These are phyloP conservation scores for Penicillium bovifimosum DNA, from an alignment of 495 filamentous ascomycete genomes.

Conservation along the genomic window DNA sequence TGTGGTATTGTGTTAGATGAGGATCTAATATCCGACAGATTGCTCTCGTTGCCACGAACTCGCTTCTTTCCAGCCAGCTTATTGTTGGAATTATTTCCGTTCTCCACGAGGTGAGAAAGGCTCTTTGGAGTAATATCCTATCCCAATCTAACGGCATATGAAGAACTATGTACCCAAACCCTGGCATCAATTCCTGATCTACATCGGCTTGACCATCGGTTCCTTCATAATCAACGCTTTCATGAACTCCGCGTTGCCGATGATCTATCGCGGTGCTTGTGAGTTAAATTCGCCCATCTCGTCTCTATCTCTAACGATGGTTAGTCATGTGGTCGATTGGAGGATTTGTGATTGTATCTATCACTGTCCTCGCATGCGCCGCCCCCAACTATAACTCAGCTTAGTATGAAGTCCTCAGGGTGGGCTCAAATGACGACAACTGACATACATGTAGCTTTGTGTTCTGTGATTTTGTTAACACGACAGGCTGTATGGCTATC, in stretches of 20 bases:
- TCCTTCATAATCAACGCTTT: slow-evolving; percentile 64
- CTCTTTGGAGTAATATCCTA: too few relatives aligned
- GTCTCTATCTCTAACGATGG: slow-evolving; percentile 1
- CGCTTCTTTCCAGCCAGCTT: slow-evolving; percentile 49
- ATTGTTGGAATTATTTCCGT: slow-evolving; percentile 52
- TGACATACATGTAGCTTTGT: slow-evolving; percentile 49
- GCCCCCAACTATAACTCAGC: slow-evolving; percentile 55
- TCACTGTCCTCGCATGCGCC: slow-evolving; percentile 56
- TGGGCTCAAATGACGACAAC: slow-evolving; percentile 16
- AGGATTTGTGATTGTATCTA: slow-evolving; percentile 61
- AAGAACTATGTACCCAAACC: slow-evolving; percentile 45
- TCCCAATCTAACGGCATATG: slow-evolving; percentile 2
- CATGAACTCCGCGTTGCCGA: slow-evolving; percentile 54
- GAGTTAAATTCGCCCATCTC: background rate
- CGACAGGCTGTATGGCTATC: slow-evolving; percentile 42
- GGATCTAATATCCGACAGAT: slow-evolving; percentile 42
- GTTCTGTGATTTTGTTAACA: slow-evolving; percentile 51
- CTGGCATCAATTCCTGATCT: slow-evolving; percentile 70
- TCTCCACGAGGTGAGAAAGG: slow-evolving; percentile 38
- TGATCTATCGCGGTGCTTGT: slow-evolving; percentile 52
- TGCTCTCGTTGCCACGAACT: slow-evolving; percentile 40
- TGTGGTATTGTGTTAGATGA: background rate
- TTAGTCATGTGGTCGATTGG: slow-evolving; percentile 58
- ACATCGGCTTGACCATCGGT: slow-evolving; percentile 54
- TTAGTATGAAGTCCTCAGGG: slow-evolving; percentile 41